Base-by-base conservation (phyloP, 148 eudicot genomes). In the Rhododendron molle region DNA sequence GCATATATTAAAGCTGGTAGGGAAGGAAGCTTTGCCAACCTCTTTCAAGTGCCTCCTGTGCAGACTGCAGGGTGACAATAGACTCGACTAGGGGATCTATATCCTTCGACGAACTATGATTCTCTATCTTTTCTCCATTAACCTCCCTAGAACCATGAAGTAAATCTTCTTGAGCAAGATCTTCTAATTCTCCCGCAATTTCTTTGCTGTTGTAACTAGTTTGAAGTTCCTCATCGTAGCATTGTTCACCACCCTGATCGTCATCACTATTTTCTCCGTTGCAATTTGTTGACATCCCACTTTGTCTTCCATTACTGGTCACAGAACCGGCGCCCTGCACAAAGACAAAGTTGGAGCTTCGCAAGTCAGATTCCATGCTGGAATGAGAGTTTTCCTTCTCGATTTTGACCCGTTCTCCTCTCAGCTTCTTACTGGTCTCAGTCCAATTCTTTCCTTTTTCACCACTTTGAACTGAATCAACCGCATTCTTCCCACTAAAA, bases 361-460 rank as follows among this genome's bases (percentile, higher is more conserved):
- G 89, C 36, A 91, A 95, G 86, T 96, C 98, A 89, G 99, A 95
- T 81, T 95, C 99, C 90, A 91, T 32, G 89, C 95, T 94, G 79
- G 95, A 95, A 86, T 90, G 84, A 50, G 98, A 94, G 85, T 89
- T 94, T 86, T 92, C 97, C 87, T 92, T 93, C 83, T 94, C 94
- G 34, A 91, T 83, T 69, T 86, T 92, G 83, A 84, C 85, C 84
- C 34, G 86, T 83, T 83, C 93, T 80, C 92, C 96, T 84, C 92
- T 87, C 71, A 86, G 88, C 87, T 94, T 94, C 92, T 95, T 94
- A 84, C 88, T 91, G 28, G 90, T 36, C 65, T 90, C 95, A 85
- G 82, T 65, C 74, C 85, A 87, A 79, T 67, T 89, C 83, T 89
- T 88, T 65, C 86, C 93, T 54, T 80, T 87, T 60, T 89, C 90